Evolutionary conservation across 2,329 filamentous ascomycete genomes (phyloP), one percentile per base, ranked within the genome.

Genomic region (Penicillium sp.): DNA sequence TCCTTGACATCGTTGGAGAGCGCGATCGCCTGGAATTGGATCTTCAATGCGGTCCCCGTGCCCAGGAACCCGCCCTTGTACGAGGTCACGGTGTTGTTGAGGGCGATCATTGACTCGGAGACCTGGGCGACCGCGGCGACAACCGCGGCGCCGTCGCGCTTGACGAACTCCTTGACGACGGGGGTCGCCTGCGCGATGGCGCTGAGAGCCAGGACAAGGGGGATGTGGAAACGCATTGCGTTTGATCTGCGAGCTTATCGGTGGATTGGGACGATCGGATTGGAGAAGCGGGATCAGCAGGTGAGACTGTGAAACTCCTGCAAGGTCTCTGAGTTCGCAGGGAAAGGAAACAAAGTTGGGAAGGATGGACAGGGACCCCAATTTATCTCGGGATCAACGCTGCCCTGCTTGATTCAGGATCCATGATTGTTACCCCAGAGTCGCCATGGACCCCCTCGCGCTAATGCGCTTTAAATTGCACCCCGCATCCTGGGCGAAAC

Each of bases 121-220:
- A 70, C 57, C 13, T 19, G 51, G 29, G 50, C 53, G 8, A 70
- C 61, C 7, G 67, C 66, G 8, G 44, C 29, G 30, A 66, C 58
- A 13, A 70, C 66, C 41, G 60, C 48, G 38, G 64, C 19, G 29
- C 55, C 65, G 38, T 67, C 65, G 44, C 67, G 66, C 45, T 64
- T 66, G 47, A 35, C 13, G 19, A 61, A 26, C 2, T 46, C 11
- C 21, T 17, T 58, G 5, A 30, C 35, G 3, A 51, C 35, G 1
- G 65, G 58, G 48, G 64, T 62, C 5, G 65, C 67, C 11, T 50
- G 56, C 11, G 62, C 50, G 1, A 63, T 3, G 46, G 57, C 30
- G 2, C 46, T 13, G 17, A 58, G 8, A 21, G 63, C 26, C 4
- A 61, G 45, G 49, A 63, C 38, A 47, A 66, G n/a, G 41, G 64